Evolutionary conservation across 2,329 filamentous ascomycete species (phyloP).

Genomic region (Aulographum hederae): DNA sequence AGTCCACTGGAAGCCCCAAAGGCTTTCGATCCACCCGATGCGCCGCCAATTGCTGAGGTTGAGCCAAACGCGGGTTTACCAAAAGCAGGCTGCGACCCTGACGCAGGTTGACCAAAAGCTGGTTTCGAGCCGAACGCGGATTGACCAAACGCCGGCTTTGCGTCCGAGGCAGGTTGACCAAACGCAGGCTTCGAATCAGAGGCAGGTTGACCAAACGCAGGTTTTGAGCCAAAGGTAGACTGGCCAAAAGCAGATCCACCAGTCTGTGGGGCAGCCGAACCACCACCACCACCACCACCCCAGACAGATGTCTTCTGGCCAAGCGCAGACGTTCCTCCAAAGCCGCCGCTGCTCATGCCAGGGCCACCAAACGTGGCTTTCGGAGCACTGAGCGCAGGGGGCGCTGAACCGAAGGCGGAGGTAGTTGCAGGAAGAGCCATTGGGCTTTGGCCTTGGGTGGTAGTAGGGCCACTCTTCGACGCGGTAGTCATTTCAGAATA

Average conservation of each 20-base stretch:
- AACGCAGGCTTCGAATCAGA: too few relatives aligned
- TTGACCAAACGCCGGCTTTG: constrained; percentile 9
- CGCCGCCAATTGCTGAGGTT: constrained; percentile 7
- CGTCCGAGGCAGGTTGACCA: constrained; percentile 13
- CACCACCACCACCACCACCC: constrained; percentile 7
- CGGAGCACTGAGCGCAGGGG: not conserved
- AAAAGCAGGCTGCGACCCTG: constrained; percentile 9
- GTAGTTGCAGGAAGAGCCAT: too few relatives aligned
- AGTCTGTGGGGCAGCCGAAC: constrained; percentile 3
- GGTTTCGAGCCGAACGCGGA: too few relatives aligned
- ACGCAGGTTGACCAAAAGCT: too few relatives aligned
- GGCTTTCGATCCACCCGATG: not conserved
- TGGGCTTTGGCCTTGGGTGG: too few relatives aligned
- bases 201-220: constrained; percentile 10
- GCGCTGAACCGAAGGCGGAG: too few relatives aligned
- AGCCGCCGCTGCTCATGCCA: constrained; percentile 7
- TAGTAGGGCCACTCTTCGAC: too few relatives aligned
- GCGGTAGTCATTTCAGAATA: constrained; percentile 51
- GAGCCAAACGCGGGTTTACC: constrained; percentile 15
- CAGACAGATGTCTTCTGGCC: not conserved
- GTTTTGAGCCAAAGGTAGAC: constrained; percentile 10
- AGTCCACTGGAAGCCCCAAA: too few relatives aligned
- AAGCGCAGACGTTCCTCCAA: constrained; percentile 7
- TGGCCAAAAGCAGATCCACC: constrained; percentile 7
- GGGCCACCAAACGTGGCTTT: constrained; percentile 8